These are phyloP conservation scores for Aspergillus coremiiformis DNA, from an alignment of 495 filamentous ascomycete genomes.

Conservation along the genomic window DNA sequence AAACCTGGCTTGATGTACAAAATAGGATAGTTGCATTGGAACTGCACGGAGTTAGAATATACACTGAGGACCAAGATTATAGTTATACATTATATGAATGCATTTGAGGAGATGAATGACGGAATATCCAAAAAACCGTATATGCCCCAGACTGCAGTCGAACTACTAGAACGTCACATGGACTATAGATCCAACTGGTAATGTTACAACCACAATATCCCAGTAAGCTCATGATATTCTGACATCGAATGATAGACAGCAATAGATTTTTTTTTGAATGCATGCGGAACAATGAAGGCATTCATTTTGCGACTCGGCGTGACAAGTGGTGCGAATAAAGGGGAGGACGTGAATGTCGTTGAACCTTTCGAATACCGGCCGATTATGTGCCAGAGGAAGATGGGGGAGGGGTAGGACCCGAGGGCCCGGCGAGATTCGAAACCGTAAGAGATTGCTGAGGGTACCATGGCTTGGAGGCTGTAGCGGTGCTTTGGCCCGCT, in stretches of 20 bases:
- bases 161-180: neutral
- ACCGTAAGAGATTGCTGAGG: conserved; percentile 1
- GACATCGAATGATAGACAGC: neutral
- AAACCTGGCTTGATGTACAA: no score
- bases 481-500: neutral
- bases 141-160: neutral
- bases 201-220: neutral
- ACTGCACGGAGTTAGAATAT: neutral
- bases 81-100: neutral
- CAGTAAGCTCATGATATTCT: no score
- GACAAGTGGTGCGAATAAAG: neutral
- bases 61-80: neutral
- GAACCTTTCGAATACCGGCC: neutral
- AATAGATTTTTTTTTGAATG: neutral
- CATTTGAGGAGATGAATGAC: neutral
- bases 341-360: neutral
- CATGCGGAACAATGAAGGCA: neutral
- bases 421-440: neutral
- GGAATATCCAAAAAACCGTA: neutral
- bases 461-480: conserved; percentile 8
- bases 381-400: neutral
- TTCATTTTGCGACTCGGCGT: neutral
- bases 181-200: neutral
- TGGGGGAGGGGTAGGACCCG: conserved; percentile 4
- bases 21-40: neutral